phyloP scores from a whole-genome alignment of 1,284 basidiomycete species.

The Apiotrichum montevideense region DNA sequence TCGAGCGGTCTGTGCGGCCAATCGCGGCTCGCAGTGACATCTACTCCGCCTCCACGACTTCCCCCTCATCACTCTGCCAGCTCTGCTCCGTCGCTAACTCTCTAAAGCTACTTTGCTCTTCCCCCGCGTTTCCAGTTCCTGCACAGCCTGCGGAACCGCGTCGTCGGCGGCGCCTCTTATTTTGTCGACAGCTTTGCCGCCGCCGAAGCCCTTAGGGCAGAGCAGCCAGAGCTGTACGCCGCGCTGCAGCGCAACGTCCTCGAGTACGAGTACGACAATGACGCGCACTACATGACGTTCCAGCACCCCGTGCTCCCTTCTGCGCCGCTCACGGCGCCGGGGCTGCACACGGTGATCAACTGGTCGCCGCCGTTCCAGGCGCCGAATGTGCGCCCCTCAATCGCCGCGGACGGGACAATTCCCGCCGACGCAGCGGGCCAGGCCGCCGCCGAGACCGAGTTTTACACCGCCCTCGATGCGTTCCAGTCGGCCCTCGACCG shows the following conservation, averaged over 20 bases:
- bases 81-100: neutral
- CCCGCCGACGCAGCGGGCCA: slow-evolving; percentile 9
- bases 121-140: slow-evolving; percentile 84
- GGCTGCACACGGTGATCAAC: slow-evolving; percentile 57
- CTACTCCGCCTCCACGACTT: no score
- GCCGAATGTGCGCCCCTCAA: slow-evolving; percentile 12
- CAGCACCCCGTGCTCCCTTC: slow-evolving; percentile 71
- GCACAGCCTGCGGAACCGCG: slow-evolving; percentile 75
- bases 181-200: slow-evolving; percentile 79
- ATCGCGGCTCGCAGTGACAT: no score
- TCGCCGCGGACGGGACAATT: neutral
- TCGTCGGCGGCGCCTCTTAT: slow-evolving; percentile 77
- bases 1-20: no score
- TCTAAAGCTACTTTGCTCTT: slow-evolving; percentile 69
- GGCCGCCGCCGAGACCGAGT: slow-evolving; percentile 40
- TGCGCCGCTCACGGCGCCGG: neutral
- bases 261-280: slow-evolving; percentile 86
- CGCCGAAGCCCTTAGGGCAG: slow-evolving; percentile 47
- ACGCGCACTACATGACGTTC: slow-evolving; percentile 73
- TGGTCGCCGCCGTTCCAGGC: slow-evolving; percentile 96
- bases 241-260: slow-evolving; percentile 58
- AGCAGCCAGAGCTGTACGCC: slow-evolving; percentile 48
- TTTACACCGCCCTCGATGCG: slow-evolving; percentile 61
- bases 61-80: no score
- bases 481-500: slow-evolving; percentile 63